Evolutionary conservation across 179 eudicot species (phyloP).

Genomic region (Amaranthus tricolor): DNA sequence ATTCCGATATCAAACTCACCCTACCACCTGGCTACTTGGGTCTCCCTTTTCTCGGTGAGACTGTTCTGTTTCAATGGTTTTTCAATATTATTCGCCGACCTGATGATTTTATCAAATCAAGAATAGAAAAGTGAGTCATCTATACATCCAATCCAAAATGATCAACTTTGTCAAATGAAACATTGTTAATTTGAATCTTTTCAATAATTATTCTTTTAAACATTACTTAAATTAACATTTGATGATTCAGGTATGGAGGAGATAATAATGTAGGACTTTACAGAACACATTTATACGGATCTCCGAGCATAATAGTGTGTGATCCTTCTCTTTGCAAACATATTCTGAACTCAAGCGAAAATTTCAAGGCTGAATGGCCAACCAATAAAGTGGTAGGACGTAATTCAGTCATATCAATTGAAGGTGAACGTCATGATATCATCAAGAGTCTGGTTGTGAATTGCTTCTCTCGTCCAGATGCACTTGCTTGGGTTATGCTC

Average conservation of each 20-base stretch:
- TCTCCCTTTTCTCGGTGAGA: too few relatives aligned
- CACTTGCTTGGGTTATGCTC: background rate
- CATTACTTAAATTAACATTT: background rate
- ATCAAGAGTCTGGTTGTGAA: background rate
- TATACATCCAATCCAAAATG: too few relatives aligned
- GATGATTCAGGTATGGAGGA: slow-evolving; percentile 1
- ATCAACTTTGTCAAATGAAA: too few relatives aligned
- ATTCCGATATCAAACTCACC: background rate
- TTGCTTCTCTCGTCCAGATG: background rate
- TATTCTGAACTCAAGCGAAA: background rate
- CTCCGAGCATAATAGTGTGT: slow-evolving; percentile 13
- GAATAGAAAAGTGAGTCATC: background rate
- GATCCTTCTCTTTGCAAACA: slow-evolving; percentile 13
- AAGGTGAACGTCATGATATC: background rate
- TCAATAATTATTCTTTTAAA: background rate
- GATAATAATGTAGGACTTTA: background rate
- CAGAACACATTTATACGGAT: slow-evolving; percentile 2
- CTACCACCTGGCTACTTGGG: background rate
- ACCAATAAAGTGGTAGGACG: slow-evolving; percentile 5
- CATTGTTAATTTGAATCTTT: background rate
- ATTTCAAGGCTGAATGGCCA: slow-evolving; percentile 13
- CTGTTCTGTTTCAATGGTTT: too few relatives aligned
- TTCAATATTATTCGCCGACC: background rate
- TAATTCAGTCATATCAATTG: slow-evolving; percentile 4
- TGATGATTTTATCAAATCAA: slow-evolving; percentile 4